Conservation (phyloP, 2,329 filamentous ascomycete species). For the Exserohilum rostratum region DNA sequence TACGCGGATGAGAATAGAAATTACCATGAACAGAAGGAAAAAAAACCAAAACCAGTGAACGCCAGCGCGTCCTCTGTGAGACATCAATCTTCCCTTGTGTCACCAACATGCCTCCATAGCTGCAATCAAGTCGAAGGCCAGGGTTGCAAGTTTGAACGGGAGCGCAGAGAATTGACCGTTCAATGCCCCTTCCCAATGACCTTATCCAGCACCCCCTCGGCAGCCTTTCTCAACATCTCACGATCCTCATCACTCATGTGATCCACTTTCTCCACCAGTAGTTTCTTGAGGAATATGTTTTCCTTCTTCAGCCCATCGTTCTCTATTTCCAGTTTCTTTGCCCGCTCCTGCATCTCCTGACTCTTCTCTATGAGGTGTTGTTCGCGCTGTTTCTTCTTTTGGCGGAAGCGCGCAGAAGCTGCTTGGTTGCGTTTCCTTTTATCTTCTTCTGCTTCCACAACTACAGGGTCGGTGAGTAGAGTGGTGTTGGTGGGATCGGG, state of each 20-base stretch:
- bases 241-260: constrained; percentile 48
- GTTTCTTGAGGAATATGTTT: constrained; percentile 50
- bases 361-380: constrained; percentile 66
- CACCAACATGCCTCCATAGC: not conserved
- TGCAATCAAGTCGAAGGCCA: not conserved
- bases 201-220: constrained; percentile 23
- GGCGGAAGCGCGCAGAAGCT: constrained; percentile 84
- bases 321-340: constrained; percentile 68
- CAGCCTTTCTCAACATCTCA: constrained; percentile 35
- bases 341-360: constrained; percentile 81
- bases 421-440: constrained; percentile 89
- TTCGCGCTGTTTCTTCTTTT: constrained; percentile 96
- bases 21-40: not conserved
- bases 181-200: not conserved
- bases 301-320: constrained; percentile 47
- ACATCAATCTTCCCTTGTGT: not conserved
- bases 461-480: constrained; percentile 29
- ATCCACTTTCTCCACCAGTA: constrained; percentile 46
- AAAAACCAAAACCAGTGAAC: not conserved
- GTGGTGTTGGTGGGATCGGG: constrained; percentile 25
- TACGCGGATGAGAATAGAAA: not conserved
- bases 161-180: not conserved
- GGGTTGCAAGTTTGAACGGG: not conserved
- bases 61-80: not conserved
- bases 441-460: constrained; percentile 74